phyloP scores from a whole-genome alignment of 345 rosid genomes.

The Salix viminalis region DNA sequence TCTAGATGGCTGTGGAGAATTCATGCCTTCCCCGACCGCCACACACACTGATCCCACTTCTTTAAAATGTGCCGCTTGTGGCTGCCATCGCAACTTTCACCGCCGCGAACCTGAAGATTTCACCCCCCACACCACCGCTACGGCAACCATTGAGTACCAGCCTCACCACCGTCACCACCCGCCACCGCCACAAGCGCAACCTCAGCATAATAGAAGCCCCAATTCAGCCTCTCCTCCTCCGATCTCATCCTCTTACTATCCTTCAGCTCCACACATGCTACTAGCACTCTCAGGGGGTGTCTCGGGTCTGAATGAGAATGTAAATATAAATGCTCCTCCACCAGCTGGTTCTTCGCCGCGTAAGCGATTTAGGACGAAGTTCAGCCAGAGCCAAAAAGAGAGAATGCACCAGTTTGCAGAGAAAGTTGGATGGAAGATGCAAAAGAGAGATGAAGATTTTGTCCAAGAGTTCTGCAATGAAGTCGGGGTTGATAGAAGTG shows the following conservation, averaged over 20 bases:
- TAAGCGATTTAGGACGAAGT: conserved; percentile 28
- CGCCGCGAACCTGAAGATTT: conserved; percentile 28
- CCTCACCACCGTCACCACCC: conserved; percentile 32
- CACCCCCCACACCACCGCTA: conserved; percentile 8
- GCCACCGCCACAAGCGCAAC: conserved; percentile 14
- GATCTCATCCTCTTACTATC: conserved; percentile 35
- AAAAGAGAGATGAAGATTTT: conserved; percentile 63
- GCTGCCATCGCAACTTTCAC: conserved; percentile 33
- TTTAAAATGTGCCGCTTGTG: conserved; percentile 28
- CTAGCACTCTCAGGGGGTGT: conserved; percentile 20
- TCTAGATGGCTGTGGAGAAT: conserved; percentile 30
- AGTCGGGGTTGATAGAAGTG: conserved; percentile 61
- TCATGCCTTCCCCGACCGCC: conserved; percentile 26
- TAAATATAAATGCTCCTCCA: neutral
- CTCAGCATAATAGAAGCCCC: conserved; percentile 15
- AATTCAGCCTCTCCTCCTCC: conserved; percentile 30
- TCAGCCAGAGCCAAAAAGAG: conserved; percentile 24
- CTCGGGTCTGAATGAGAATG: conserved; percentile 14
- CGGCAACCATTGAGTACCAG: conserved; percentile 32
- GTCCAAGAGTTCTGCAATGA: conserved; percentile 60
- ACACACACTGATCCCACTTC: conserved; percentile 20
- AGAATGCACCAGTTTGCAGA: conserved; percentile 68
- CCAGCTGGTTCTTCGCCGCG: conserved; percentile 11
- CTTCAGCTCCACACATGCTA: conserved; percentile 36
- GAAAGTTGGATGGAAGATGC: conserved; percentile 82